These are phyloP conservation scores for Aspergillus fumigatiaffinis DNA, from an alignment of 2,329 filamentous ascomycete species.

Conservation along the genomic window DNA sequence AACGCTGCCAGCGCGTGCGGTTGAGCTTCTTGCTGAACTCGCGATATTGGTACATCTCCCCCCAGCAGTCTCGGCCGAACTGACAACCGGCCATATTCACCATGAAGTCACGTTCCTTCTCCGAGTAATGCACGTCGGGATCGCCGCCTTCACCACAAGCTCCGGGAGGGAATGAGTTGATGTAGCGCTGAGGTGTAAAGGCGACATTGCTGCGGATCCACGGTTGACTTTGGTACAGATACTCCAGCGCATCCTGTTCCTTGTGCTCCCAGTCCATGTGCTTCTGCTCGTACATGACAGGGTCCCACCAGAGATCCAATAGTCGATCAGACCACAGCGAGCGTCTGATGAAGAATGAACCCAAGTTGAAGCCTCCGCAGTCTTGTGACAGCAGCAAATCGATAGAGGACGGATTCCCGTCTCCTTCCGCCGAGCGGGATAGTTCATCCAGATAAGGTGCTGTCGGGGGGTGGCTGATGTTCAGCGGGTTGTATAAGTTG, in stretches of 20 bases:
- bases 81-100: slow-evolving; percentile 99
- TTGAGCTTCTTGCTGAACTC: slow-evolving; percentile 89
- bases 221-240: slow-evolving; percentile 84
- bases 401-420: slow-evolving; percentile 72
- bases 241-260: slow-evolving; percentile 91
- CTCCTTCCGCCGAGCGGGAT: slow-evolving; percentile 68
- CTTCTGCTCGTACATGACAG: slow-evolving; percentile 93
- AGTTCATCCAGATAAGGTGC: slow-evolving; percentile 72
- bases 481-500: slow-evolving; percentile 91
- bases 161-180: slow-evolving; percentile 90
- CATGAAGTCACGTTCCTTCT: slow-evolving; percentile 82
- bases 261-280: slow-evolving; percentile 99
- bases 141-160: slow-evolving; percentile 67
- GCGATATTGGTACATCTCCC: slow-evolving; percentile 93
- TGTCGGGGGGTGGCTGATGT: slow-evolving; percentile 79
- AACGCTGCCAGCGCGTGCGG: slow-evolving; percentile 72
- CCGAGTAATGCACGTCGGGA: slow-evolving; percentile 76
- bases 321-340: slow-evolving; percentile 86
- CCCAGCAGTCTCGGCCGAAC: slow-evolving; percentile 96
- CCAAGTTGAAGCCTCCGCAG: slow-evolving; percentile 92
- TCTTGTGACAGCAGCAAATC: slow-evolving; percentile 89
- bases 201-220: slow-evolving; percentile 87
- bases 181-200: slow-evolving; percentile 84
- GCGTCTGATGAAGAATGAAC: slow-evolving; percentile 86
- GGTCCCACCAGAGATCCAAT: slow-evolving; percentile 97